Conservation (phyloP, 805 yeast genomes). For the Zygoascus bituminiphila region DNA sequence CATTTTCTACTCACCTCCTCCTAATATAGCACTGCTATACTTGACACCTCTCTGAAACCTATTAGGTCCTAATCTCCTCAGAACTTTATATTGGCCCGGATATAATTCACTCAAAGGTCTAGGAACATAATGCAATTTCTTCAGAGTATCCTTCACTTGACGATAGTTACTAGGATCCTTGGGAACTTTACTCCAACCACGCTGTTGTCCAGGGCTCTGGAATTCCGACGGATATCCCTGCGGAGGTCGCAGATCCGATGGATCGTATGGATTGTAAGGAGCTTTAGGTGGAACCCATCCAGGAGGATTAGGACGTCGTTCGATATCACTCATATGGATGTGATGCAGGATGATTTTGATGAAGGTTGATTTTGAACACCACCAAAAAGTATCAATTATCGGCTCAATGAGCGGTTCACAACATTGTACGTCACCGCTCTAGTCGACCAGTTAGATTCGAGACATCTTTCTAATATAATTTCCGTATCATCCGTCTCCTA, state of each 20-base stretch:
- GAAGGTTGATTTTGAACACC: too few species aligned
- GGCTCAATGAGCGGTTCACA: too few species aligned
- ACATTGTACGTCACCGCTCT: too few species aligned
- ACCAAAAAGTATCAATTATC: too few species aligned
- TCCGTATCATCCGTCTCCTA: too few species aligned
- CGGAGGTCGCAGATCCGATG: conserved; percentile 66
- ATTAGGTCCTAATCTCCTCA: conserved; percentile 49
- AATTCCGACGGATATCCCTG: conserved; percentile 83
- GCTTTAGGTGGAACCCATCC: conserved; percentile 53
- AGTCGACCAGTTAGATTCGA: too few species aligned
- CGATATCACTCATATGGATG: conserved; percentile 9
- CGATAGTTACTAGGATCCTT: conserved; percentile 58
- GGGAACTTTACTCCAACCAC: conserved; percentile 51
- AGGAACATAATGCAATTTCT: conserved; percentile 64
- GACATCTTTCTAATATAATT: too few species aligned
- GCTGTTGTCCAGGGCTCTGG: conserved; percentile 53
- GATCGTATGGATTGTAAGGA: conserved; percentile 81
- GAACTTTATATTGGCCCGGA: conserved; percentile 71
- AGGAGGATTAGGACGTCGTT: conserved; percentile 20
- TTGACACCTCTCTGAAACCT: conserved; percentile 54
- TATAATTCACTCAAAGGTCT: conserved; percentile 65
- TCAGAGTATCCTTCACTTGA: conserved; percentile 66
- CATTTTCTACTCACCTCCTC: conserved; percentile 7
- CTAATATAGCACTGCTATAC: conserved; percentile 29
- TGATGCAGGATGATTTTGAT: too few species aligned